Conservation (phyloP, 306 rosid species). For the Cicer yamashitae region DNA sequence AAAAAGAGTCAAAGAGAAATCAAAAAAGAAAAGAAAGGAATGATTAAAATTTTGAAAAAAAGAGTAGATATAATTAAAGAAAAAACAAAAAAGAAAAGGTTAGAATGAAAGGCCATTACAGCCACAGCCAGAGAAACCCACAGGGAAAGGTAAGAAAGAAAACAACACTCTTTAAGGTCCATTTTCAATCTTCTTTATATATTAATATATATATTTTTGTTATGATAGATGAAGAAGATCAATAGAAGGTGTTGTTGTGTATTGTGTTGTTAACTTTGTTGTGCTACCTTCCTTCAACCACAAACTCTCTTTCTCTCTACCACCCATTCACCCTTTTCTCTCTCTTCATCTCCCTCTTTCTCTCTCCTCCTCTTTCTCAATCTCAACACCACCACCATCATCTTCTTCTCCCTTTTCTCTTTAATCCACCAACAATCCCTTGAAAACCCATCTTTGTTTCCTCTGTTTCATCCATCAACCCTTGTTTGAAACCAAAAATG, state of each 20-base stretch:
- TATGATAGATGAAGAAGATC: constrained; percentile 41
- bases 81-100: background rate
- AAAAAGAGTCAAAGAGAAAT: background rate
- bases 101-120: constrained; percentile 4
- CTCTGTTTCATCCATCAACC: background rate
- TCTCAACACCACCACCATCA: background rate
- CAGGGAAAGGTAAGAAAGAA: constrained; percentile 39
- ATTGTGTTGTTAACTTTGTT: constrained; percentile 28
- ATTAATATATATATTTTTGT: constrained; percentile 42
- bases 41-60: background rate
- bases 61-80: background rate
- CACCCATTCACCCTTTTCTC: constrained; percentile 40
- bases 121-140: constrained; percentile 52
- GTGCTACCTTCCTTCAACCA: constrained; percentile 47
- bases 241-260: constrained; percentile 36
- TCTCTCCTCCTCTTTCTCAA: constrained; percentile 12
- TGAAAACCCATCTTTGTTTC: constrained; percentile 12
- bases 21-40: background rate
- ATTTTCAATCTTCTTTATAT: constrained; percentile 19
- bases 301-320: constrained; percentile 39
- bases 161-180: constrained; percentile 6
- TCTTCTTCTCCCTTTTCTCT: constrained; percentile 1
- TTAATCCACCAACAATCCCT: constrained; percentile 15
- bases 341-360: constrained; percentile 10
- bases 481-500: background rate